phyloP scores from a whole-genome alignment of 768 basidiomycete species.

The Asterophora lycoperdoides region DNA sequence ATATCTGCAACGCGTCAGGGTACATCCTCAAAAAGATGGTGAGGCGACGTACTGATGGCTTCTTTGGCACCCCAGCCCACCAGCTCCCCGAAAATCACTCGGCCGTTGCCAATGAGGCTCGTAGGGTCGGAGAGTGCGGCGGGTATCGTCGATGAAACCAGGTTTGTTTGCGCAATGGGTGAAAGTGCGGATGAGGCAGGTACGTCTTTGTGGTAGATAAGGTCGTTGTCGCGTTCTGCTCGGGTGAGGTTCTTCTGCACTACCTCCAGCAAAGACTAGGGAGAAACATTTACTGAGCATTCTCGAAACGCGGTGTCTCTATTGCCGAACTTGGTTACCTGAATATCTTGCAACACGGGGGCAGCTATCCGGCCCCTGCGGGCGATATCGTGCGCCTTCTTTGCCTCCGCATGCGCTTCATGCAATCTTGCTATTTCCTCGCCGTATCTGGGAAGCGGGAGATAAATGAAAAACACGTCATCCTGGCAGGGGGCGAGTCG shows the following conservation, averaged over 20 bases:
- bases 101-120: conserved; percentile 46
- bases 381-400: conserved; percentile 65
- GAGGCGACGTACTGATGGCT: conserved; percentile 66
- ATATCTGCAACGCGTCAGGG: conserved; percentile 48
- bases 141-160: conserved; percentile 60
- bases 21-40: not conserved
- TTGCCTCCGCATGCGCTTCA: conserved; percentile 62
- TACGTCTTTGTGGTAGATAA: conserved; percentile 90
- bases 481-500: conserved; percentile 13
- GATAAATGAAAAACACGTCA: conserved; percentile 5
- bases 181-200: conserved; percentile 69
- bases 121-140: conserved; percentile 55
- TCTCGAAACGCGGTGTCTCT: not conserved
- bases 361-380: conserved; percentile 58
- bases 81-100: conserved; percentile 68
- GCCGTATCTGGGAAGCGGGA: conserved; percentile 62
- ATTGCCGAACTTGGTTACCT: conserved; percentile 42
- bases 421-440: conserved; percentile 76
- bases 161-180: conserved; percentile 55
- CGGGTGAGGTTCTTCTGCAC: conserved; percentile 63
- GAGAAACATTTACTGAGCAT: not conserved
- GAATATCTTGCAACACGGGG: conserved; percentile 71
- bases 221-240: conserved; percentile 87
- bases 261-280: conserved; percentile 73
- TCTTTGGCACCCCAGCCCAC: conserved; percentile 84